A percentile compares a stretch with the other conserved stretches of the same genome.
These are phyloP conservation scores for Diophrys appendiculata DNA, from an alignment of 73 alveolate genomes.

Conservation along the genomic window DNA sequence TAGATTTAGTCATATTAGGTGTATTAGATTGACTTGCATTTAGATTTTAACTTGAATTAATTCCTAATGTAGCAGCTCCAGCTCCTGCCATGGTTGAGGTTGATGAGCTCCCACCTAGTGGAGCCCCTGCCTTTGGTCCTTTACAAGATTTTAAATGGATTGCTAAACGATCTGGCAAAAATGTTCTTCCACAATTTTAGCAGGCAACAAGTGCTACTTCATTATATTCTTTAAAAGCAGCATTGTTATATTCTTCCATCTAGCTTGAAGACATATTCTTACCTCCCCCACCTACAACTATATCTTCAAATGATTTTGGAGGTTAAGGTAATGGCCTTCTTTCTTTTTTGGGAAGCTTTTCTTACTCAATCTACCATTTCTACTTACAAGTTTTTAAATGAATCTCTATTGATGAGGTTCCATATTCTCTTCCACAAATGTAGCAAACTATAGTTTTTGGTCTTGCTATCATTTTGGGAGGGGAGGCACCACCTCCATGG, in stretches of 20 bases:
- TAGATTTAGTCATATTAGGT: neutral
- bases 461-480: neutral
- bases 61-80: neutral
- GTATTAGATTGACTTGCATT: neutral
- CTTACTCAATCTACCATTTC: constrained; percentile 84
- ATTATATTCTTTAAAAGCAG: constrained; percentile 81
- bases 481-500: neutral
- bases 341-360: constrained; percentile 74
- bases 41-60: too few species aligned
- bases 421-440: constrained; percentile 80
- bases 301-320: constrained; percentile 56
- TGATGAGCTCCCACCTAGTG: neutral
- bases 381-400: constrained; percentile 84
- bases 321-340: constrained; percentile 87
- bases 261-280: constrained; percentile 1
- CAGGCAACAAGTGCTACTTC: constrained; percentile 78
- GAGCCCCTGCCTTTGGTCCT: too few species aligned
- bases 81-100: neutral
- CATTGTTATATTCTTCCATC: constrained; percentile 65
- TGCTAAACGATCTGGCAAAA: constrained; percentile 82
- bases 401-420: constrained; percentile 79
- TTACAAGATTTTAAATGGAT: constrained; percentile 81
- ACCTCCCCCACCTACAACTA: neutral
- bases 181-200: constrained; percentile 85
- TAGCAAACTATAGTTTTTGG: constrained; percentile 56